Evolutionary conservation across 768 basidiomycete genomes (phyloP), one percentile per base, ranked within the genome.

Genomic region (Boletus barrowsii): DNA sequence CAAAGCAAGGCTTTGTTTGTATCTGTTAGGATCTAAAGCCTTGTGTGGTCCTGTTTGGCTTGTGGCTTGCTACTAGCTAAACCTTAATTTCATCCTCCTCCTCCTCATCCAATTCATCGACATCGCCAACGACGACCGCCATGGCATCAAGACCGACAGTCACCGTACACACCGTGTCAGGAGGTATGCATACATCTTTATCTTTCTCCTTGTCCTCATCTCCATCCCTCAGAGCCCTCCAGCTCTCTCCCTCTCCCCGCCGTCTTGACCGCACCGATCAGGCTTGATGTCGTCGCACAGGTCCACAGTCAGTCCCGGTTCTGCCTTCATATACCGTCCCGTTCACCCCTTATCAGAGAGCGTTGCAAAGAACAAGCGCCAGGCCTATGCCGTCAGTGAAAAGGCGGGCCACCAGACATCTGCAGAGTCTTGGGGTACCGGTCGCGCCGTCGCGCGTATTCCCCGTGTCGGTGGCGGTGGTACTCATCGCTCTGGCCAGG

Each of bases 381-480:
- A 98, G 80, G 86, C 96, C 26, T 98, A 98, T 76, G 79, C 95
- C 65, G 97, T 98, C 70, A 90, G 86, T 75, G 88, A 90, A 76
- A 97, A 98, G 79, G 97, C 97, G 55, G 97, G 97, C 65, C 93
- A 98, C 81, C 96, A 99, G 77, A 98, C 97, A 64, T 90, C 87
- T 58, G 96, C 97, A 59, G 96, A 98, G 76, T 98, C 96, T 35
- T 99, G 97, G 97, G 97, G 97, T 77, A 99, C 97, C 62, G 97
- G 97, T 87, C 94, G 97, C 77, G 97, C 97, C 63, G 97, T 99
- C 61, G 96, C 96, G 26, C 97, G 97, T 94, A 98, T 99, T 72
- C 97, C 97, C 75, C 96, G 97, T 90, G 96, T 99, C 60, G 93
- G 93, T 70, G 97, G 97, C 71, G 90, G 91, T 71, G 97, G 97